Base-by-base conservation (phyloP, 192 early-diverging fungal species). In the Dissophora ornata region DNA sequence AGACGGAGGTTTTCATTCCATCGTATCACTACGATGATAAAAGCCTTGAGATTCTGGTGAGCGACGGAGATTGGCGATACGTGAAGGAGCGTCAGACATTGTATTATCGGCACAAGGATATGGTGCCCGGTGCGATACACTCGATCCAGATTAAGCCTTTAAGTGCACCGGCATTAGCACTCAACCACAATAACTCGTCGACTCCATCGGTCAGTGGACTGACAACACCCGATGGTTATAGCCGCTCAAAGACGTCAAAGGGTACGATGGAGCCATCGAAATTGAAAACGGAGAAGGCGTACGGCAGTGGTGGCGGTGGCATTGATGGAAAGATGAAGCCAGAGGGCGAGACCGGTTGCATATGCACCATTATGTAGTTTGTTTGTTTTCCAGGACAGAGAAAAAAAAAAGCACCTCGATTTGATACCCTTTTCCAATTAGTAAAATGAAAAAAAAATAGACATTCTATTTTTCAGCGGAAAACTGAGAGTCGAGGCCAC, bases 1-100 rank as follows among this genome's bases (percentile, higher is more conserved):
- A 84, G 6, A 89, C 90, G 1, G 92, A 93, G 67, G 84, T 95
- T 1, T 94, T 86, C 77, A 77, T 95, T 11, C 93, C 93, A 4
- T 79, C 70, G 28, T 94, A 87, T 66, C 93, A 95, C 67, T 95
- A 89, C 66, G 79, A 81, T 8, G 59, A 71, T 1, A 56, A 60
- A 12, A 18, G 40, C 2, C 30, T 92, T 34, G 80, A 86, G 44
- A 88, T 95, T 21, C 52, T 62, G 28, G 88, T 88, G 3, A 85
- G 85, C 5, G 89, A 91, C 64, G 93, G 93, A 0, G 84, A 87
- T 44, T 94, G 90, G 87, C 74, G 82, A 42, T 93, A 93, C 63
- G 79, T 91, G 41, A 82, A 80, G 45, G 81, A 85, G 7, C 66
- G 83, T 56, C 92, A 95, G 60, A 92, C 88, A 13, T 69, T 95